Base-by-base conservation (phyloP, 1,284 basidiomycete species). In the Heterobasidion annosum region DNA sequence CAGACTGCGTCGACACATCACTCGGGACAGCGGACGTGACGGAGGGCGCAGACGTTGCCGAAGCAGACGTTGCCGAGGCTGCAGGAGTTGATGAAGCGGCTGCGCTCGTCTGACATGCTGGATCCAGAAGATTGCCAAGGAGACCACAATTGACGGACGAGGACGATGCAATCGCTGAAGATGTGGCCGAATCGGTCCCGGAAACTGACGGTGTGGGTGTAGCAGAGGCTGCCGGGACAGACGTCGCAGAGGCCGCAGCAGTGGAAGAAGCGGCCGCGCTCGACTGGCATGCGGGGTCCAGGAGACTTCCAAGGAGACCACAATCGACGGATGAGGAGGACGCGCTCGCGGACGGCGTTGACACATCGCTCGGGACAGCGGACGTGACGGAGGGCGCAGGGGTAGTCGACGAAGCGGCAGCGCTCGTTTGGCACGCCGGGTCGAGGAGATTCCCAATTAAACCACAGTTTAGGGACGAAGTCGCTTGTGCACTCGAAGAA, bases 381-480 rank as follows among this genome's bases (percentile, higher is more conserved):
- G 53, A 45, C 25, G 54, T 35, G 37, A 54, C 12, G 15, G 47
- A 18, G n/a, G 48, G 33, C 25, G 15, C 15, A 50, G 48, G 6
- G 2, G 32, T 15, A 48, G 18, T 48, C 18, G 47, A 48, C 49
- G 49, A 34, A 37, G 33, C n/a, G 6, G 34, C n/a, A 4, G 19
- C 13, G 19, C 19, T 25, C n/a, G 46, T 48, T 12, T 15, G 19
- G 12, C 12, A 12, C 46, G 46, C 15, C 47, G 47, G 15, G 9
- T 15, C 18, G 42, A 19, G 25, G 34, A n/a, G 64, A 61, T 61
- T 42, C 34, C 59, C 66, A 5, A 65, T 52, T 8, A 65, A 52
- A 18, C 62, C 61, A 34, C 42, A 54, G 16, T 57, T 42, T 15
- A 46, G 33, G 1, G 50, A 42, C 25, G 37, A 40, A 40, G 37